Evolutionary conservation across 306 rosid genomes (phyloP).

Genomic region (Sindora glabra): DNA sequence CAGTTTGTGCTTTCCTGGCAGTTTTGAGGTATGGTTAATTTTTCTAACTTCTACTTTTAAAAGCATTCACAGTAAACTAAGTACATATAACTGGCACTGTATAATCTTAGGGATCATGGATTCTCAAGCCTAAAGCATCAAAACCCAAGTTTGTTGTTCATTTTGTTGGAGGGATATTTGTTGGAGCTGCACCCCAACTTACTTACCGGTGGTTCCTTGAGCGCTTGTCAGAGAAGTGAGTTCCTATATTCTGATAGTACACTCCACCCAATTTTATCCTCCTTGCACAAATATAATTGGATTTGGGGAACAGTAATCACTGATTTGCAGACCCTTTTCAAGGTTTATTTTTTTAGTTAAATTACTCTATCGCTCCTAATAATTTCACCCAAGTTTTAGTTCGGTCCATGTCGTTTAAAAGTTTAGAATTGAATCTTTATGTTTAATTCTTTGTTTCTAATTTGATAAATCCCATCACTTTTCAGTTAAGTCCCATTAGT

Average conservation of each 20-base stretch:
- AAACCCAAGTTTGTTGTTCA: slow-evolving; percentile 71
- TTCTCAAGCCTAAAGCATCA: slow-evolving; percentile 66
- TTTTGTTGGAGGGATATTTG: slow-evolving; percentile 94
- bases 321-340: too few relatives aligned
- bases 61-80: background rate
- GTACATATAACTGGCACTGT: background rate
- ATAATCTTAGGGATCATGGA: slow-evolving; percentile 83
- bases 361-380: too few relatives aligned
- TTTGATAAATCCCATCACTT: too few relatives aligned
- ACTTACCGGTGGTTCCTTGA: slow-evolving; percentile 89
- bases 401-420: too few relatives aligned
- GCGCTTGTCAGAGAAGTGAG: slow-evolving; percentile 81
- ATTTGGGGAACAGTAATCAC: background rate
- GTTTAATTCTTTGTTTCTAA: too few relatives aligned
- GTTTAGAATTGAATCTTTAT: too few relatives aligned
- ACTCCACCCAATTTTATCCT: background rate
- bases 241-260: background rate
- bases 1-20: background rate
- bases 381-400: too few relatives aligned
- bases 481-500: too few relatives aligned
- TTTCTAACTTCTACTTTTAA: background rate
- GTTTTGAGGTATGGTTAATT: background rate
- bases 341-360: too few relatives aligned
- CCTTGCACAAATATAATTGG: background rate
- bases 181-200: slow-evolving; percentile 98